Conservation (phyloP, 192 early-diverging fungal species). For the Mortierella antarctica region DNA sequence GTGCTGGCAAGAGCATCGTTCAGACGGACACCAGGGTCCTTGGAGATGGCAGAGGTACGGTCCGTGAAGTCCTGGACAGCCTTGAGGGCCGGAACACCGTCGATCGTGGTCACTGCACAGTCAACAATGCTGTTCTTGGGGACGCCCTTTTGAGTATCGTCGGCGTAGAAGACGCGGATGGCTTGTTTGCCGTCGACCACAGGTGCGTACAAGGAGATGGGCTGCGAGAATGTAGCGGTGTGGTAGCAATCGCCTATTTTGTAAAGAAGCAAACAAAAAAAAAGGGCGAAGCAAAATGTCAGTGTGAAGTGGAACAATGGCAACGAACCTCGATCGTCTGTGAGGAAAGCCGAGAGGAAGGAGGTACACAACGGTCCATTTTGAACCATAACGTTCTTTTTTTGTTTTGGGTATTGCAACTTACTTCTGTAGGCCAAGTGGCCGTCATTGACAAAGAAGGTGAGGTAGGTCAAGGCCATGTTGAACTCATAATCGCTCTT, state of each 20-base stretch:
- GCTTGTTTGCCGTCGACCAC: slow-evolving; percentile 26
- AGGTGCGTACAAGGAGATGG: slow-evolving; percentile 46
- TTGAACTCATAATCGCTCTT: slow-evolving; percentile 48
- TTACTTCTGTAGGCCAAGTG: slow-evolving; percentile 47
- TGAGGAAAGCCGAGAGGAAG: no score
- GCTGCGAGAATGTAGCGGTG: slow-evolving; percentile 33
- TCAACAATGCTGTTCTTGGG: slow-evolving; percentile 36
- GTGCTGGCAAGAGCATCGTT: slow-evolving; percentile 52
- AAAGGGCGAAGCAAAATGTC: not conserved
- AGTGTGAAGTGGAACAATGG: no score
- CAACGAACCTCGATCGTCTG: no score
- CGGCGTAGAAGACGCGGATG: slow-evolving; percentile 47
- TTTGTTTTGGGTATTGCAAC: not conserved
- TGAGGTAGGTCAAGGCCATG: slow-evolving; percentile 46
- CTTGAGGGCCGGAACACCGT: slow-evolving; percentile 48
- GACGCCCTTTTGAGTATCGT: slow-evolving; percentile 31
- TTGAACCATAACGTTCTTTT: not conserved
- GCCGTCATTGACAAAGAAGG: slow-evolving; percentile 46
- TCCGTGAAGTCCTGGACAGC: slow-evolving; percentile 43
- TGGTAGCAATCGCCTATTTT: slow-evolving; percentile 33
- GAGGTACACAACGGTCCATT: not conserved
- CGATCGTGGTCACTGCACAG: slow-evolving; percentile 41
- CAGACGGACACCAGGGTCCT: slow-evolving; percentile 56
- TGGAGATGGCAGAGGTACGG: slow-evolving; percentile 49
- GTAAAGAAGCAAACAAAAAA: not conserved